phyloP scores from a whole-genome alignment of 345 rosid genomes.

The Rhodamnia rubescens region DNA sequence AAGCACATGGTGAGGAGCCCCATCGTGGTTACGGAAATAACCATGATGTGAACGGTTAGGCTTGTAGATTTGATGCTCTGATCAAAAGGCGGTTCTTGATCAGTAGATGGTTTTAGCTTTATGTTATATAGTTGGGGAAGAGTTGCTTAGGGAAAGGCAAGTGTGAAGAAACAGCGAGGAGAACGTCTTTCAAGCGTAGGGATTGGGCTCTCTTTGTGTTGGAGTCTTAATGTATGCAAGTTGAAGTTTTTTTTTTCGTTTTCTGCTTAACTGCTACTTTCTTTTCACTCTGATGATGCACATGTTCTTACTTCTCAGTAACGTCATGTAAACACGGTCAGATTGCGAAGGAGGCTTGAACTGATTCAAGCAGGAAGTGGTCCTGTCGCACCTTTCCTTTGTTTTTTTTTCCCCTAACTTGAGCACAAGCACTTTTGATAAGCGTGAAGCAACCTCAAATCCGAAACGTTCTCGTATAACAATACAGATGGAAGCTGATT shows the following conservation, averaged over 20 bases:
- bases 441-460: neutral
- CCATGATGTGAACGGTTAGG: conserved; percentile 21
- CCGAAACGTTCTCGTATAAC: neutral
- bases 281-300: neutral
- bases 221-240: neutral
- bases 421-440: neutral
- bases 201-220: neutral
- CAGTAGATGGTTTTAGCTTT: neutral
- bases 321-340: neutral
- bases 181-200: neutral
- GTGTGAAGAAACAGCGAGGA: neutral
- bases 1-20: conserved; percentile 69
- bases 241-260: neutral
- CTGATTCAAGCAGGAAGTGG: neutral
- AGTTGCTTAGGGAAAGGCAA: neutral
- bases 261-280: neutral
- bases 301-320: neutral
- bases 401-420: neutral
- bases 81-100: neutral
- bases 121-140: neutral
- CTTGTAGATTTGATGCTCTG: neutral
- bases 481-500: neutral
- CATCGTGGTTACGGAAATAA: conserved; percentile 48
- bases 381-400: neutral
- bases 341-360: neutral